phyloP scores from a whole-genome alignment of 2,329 filamentous ascomycete species.

The Fusarium begoniae region DNA sequence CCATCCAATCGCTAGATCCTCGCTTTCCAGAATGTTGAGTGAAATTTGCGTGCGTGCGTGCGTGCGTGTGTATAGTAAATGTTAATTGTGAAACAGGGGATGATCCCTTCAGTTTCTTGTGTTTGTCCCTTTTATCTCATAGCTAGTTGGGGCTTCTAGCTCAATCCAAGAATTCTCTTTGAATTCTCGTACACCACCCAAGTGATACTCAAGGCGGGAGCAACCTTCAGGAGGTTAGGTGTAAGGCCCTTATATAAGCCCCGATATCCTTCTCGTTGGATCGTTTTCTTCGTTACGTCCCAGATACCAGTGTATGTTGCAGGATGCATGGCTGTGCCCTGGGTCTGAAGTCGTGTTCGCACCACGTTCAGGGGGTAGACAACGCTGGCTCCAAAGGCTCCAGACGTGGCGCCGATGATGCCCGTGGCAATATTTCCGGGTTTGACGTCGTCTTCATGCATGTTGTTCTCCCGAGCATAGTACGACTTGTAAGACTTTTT shows the following conservation, averaged over 20 bases:
- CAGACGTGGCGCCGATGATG: slow-evolving; percentile 88
- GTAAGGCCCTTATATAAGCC: slow-evolving; percentile 96
- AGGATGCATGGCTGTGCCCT: slow-evolving; percentile 91
- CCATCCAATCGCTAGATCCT: slow-evolving; percentile 41
- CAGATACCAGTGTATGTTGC: slow-evolving; percentile 89
- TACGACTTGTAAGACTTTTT: slow-evolving; percentile 78
- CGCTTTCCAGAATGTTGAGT: slow-evolving; percentile 41
- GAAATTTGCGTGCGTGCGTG: slow-evolving; percentile 18
- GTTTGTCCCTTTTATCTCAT: background rate
- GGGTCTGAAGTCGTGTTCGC: slow-evolving; percentile 89
- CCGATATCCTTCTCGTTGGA: slow-evolving; percentile 81
- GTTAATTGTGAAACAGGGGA: slow-evolving; percentile 6
- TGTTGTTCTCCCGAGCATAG: slow-evolving; percentile 73
- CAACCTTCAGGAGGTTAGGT: slow-evolving; percentile 95
- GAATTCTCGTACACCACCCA: slow-evolving; percentile 94
- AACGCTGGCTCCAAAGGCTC: slow-evolving; percentile 89
- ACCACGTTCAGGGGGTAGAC: slow-evolving; percentile 97
- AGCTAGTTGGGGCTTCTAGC: slow-evolving; percentile 37
- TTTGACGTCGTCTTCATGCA: slow-evolving; percentile 84
- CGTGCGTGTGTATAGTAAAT: slow-evolving; percentile 26
- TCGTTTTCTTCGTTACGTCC: slow-evolving; percentile 86
- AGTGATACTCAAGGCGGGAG: slow-evolving; percentile 93
- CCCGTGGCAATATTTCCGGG: slow-evolving; percentile 87
- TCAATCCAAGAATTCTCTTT: slow-evolving; percentile 73
- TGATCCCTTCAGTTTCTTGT: background rate